Conservation (phyloP, 306 rosid species). For the Prunus armeniaca region DNA sequence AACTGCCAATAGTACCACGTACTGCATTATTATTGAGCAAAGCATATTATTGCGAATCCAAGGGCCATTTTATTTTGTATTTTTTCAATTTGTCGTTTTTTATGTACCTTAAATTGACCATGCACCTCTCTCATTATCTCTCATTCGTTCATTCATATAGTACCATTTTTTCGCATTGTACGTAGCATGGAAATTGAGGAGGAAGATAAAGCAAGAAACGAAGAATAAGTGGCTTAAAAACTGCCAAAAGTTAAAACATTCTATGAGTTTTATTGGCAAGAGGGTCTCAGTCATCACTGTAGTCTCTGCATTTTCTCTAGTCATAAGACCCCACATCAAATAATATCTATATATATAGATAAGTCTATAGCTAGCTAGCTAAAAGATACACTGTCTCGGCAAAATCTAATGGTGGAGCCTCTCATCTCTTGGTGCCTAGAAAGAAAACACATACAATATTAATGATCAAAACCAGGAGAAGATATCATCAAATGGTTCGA, state of each 20-base stretch:
- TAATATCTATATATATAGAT: not conserved
- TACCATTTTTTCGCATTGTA: not conserved
- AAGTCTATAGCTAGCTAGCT: not conserved
- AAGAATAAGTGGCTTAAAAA: not conserved
- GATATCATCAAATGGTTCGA: not conserved
- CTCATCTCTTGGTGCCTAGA: not conserved
- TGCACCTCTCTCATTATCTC: not conserved
- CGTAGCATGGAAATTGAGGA: not conserved
- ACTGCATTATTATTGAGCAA: not conserved
- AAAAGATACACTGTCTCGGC: not conserved
- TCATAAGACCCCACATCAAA: not conserved
- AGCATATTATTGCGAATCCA: slow-evolving; percentile 1
- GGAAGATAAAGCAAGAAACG: not conserved
- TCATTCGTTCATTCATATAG: not conserved
- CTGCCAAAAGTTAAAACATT: not conserved
- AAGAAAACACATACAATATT: not conserved
- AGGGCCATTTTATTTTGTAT: not conserved
- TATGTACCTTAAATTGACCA: not conserved
- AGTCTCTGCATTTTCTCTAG: not conserved
- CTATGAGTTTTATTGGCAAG: not conserved
- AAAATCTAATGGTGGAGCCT: not conserved
- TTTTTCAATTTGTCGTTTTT: slow-evolving; percentile 6
- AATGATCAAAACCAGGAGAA: not conserved
- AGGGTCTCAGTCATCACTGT: not conserved
- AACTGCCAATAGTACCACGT: not conserved